Evolutionary conservation across 108 stramenopile species (phyloP).

Genomic region (Aurantiochytrium sp.): DNA sequence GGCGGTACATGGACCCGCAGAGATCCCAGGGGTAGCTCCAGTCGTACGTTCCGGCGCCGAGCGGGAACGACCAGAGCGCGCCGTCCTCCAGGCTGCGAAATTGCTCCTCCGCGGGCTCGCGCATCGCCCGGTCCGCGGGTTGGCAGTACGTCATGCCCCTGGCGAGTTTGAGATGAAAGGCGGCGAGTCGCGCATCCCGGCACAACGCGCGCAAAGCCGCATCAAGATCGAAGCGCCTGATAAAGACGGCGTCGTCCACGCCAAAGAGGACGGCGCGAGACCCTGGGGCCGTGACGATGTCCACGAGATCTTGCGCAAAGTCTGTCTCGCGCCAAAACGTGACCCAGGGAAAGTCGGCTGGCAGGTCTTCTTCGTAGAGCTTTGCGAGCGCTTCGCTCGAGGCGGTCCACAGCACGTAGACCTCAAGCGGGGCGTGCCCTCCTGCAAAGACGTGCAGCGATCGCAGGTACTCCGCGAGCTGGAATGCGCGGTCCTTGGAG

Average conservation of each 20-base stretch:
- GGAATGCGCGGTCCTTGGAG: slow-evolving; percentile 16
- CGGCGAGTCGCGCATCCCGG: neutral
- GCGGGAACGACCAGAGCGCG: neutral
- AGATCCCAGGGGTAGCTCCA: slow-evolving; percentile 24
- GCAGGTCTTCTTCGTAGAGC: neutral
- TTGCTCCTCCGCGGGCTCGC: neutral
- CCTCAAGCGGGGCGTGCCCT: neutral
- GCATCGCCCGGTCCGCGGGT: neutral
- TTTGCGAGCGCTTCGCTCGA: neutral
- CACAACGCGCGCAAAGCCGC: neutral
- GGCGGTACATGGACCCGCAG: slow-evolving; percentile 1
- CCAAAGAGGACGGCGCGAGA: neutral
- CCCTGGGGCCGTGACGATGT: neutral
- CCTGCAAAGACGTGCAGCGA: neutral
- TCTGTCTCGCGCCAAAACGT: neutral
- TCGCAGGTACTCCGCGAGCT: neutral
- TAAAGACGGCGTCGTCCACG: slow-evolving; percentile 19
- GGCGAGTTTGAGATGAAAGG: slow-evolving; percentile 6
- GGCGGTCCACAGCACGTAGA: neutral
- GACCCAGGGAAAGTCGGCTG: neutral
- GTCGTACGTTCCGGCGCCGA: neutral
- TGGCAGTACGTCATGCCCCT: neutral
- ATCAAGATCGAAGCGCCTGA: neutral
- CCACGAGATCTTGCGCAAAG: neutral
- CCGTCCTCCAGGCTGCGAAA: neutral